Evolutionary conservation across 805 yeast species (phyloP).

Genomic region (Nakazawaea wyomingensis): DNA sequence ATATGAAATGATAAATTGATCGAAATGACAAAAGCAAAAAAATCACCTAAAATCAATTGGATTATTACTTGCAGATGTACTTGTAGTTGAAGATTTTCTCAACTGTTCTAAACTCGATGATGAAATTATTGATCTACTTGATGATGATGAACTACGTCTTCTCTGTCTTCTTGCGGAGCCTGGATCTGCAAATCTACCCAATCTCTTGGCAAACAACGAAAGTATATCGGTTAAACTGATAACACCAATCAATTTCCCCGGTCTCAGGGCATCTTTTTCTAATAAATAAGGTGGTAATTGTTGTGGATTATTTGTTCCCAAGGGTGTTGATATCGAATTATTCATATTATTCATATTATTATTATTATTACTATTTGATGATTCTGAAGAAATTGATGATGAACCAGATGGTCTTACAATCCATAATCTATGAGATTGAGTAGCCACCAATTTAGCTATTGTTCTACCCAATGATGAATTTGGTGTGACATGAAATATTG

Average conservation of each 20-base stretch:
- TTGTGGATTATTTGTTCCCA: conserved; percentile 5
- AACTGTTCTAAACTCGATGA: conserved; percentile 35
- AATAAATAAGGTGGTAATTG: conserved; percentile 9
- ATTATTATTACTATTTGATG: too few species aligned
- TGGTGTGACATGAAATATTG: conserved; percentile 88
- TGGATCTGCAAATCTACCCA: conserved; percentile 78
- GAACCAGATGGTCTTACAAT: conserved; percentile 53
- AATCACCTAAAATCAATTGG: conserved; percentile 5
- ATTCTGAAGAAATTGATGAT: conserved; percentile 9
- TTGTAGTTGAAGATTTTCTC: conserved; percentile 37
- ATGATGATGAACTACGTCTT: conserved; percentile 50
- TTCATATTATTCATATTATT: too few species aligned
- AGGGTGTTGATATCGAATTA: conserved; percentile 5
- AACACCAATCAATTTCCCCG: conserved; percentile 87
- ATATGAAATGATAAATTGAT: too few species aligned
- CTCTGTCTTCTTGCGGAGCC: conserved; percentile 83
- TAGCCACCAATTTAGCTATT: conserved; percentile 91
- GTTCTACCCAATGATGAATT: conserved; percentile 80
- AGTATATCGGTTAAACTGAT: conserved; percentile 87
- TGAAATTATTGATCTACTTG: conserved; percentile 29
- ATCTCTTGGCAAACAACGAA: conserved; percentile 69
- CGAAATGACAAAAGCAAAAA: too few species aligned
- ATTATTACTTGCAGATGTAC: conserved; percentile 13
- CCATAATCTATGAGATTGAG: conserved; percentile 88
- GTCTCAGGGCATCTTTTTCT: conserved; percentile 39